Evolutionary conservation across 768 basidiomycete species (phyloP).

Genomic region (Rhodocollybia butyracea): DNA sequence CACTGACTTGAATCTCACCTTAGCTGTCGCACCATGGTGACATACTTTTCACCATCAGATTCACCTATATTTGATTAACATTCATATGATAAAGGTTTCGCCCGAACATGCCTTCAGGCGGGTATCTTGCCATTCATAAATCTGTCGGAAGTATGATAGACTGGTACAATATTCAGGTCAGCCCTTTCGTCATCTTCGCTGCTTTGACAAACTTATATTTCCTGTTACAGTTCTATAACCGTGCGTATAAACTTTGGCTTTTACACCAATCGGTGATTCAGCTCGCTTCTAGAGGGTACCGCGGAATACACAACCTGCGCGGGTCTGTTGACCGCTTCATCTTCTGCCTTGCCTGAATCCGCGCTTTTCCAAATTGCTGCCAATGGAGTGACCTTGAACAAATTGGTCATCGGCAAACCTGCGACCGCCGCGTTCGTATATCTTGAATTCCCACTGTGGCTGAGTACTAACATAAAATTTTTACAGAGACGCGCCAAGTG

Average conservation of each 20-base stretch:
- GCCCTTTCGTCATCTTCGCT: conserved; percentile 14
- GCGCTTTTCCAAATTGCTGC: conserved; percentile 58
- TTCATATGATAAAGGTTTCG: too few relatives aligned
- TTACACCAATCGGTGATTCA: not conserved
- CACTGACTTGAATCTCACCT: not conserved
- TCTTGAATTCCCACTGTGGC: not conserved
- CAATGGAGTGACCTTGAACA: conserved; percentile 53
- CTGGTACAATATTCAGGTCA: conserved; percentile 58
- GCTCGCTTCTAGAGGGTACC: conserved; percentile 44
- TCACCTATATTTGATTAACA: too few relatives aligned
- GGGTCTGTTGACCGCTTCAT: conserved; percentile 56
- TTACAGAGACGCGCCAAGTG: conserved; percentile 47
- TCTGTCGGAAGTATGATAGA: conserved; percentile 58
- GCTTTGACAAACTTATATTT: conserved; percentile 7
- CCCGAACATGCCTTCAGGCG: conserved; percentile 41
- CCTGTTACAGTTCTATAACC: conserved; percentile 39
- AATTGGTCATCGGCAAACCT: conserved; percentile 78
- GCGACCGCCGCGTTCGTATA: conserved; percentile 28
- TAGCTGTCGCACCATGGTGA: conserved; percentile 50
- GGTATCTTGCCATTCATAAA: conserved; percentile 52
- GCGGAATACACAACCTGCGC: conserved; percentile 63
- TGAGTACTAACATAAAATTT: not conserved
- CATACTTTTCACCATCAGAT: not conserved
- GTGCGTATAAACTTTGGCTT: conserved; percentile 31
- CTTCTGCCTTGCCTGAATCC: conserved; percentile 57